phyloP scores from a whole-genome alignment of 345 rosid genomes.

The Brassica carinata region DNA sequence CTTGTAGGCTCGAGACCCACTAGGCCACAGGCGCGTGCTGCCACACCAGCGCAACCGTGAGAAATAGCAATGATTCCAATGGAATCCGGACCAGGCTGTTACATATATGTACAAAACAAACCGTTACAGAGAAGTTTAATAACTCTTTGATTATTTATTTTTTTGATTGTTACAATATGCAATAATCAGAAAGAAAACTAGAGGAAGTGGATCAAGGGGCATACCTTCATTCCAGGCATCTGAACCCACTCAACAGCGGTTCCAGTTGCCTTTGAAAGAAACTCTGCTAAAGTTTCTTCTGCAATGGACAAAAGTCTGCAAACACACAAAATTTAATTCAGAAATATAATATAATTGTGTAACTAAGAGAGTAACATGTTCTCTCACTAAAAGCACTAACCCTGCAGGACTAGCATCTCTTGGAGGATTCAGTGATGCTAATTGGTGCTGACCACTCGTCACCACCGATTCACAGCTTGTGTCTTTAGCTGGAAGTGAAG shows the following conservation, averaged over 20 bases:
- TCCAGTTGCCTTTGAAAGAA: slow-evolving; percentile 99
- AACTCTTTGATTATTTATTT: neutral
- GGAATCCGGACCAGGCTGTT: slow-evolving; percentile 99
- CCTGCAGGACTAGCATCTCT: slow-evolving; percentile 99
- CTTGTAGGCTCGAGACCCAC: slow-evolving; percentile 99
- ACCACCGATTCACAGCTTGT: slow-evolving; percentile 99
- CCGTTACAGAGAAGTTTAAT: neutral
- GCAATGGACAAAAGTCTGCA: slow-evolving; percentile 98
- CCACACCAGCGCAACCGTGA: slow-evolving; percentile 99
- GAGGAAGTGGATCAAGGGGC: neutral
- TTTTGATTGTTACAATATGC: neutral
- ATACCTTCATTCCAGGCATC: slow-evolving; percentile 99
- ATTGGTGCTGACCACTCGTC: slow-evolving; percentile 95
- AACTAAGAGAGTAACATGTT: slow-evolving; percentile 46
- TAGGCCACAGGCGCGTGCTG: slow-evolving; percentile 99
- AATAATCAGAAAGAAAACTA: neutral
- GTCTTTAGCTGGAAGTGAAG: slow-evolving; percentile 91
- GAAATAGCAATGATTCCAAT: slow-evolving; percentile 99
- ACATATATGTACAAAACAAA: neutral
- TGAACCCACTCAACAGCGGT: slow-evolving; percentile 99
- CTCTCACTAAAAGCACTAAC: slow-evolving; percentile 52
- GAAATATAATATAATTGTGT: slow-evolving; percentile 20
- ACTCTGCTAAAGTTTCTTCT: slow-evolving; percentile 99
- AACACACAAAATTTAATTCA: neutral
- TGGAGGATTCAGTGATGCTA: slow-evolving; percentile 94